These are phyloP conservation scores for Ampelomyces quisqualis DNA, from an alignment of 2,329 filamentous ascomycete species.

Conservation along the genomic window DNA sequence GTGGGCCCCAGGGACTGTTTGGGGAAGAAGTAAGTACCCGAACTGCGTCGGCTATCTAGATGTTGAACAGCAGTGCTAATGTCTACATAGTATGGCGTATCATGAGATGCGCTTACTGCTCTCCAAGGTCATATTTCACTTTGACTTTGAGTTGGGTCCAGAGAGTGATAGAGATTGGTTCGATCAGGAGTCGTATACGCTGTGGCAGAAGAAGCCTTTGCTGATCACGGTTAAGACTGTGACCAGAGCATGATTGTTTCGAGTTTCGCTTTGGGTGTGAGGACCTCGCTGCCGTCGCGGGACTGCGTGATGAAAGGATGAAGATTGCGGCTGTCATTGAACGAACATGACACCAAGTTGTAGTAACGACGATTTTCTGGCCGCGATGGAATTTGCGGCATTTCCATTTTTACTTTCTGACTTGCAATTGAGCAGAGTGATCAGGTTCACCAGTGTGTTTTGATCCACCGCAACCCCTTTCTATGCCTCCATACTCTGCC, in stretches of 20 bases:
- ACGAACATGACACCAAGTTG: no score
- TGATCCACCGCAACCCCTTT: no score
- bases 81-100: constrained; percentile 20
- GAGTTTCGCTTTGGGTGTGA: no score
- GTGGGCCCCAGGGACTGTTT: constrained; percentile 24
- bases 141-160: constrained; percentile 11
- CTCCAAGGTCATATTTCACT: constrained; percentile 17
- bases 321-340: no score
- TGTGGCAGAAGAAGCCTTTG: constrained; percentile 34
- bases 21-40: constrained; percentile 26
- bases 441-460: no score
- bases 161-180: constrained; percentile 8
- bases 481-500: constrained; percentile 10
- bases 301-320: no score
- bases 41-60: not conserved
- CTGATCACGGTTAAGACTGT: constrained; percentile 13
- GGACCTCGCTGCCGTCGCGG: no score
- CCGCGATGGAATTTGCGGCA: no score
- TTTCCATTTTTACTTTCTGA: no score
- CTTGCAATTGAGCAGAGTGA: no score
- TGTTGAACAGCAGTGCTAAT: not conserved
- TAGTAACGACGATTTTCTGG: no score
- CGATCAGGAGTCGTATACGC: constrained; percentile 29
- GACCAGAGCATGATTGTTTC: no score
- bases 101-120: constrained; percentile 27